These are phyloP conservation scores for Leccinum uliginosum DNA, from an alignment of 768 basidiomycete species.

Conservation along the genomic window DNA sequence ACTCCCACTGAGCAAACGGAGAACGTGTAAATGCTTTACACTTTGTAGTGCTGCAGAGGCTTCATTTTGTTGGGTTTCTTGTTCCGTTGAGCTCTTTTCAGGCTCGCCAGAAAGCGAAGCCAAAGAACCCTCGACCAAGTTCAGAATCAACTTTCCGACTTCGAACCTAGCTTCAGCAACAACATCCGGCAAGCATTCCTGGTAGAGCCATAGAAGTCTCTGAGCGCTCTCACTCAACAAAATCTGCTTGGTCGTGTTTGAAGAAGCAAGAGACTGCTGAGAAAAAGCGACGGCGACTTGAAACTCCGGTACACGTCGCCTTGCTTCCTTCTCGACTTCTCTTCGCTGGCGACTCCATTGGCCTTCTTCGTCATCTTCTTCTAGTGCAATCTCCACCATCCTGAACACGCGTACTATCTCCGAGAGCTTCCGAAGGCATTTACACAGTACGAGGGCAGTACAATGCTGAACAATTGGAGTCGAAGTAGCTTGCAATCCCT, in stretches of 20 bases:
- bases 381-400: constrained; percentile 49
- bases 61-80: constrained; percentile 9
- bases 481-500: constrained; percentile 70
- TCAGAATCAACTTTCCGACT: constrained; percentile 69
- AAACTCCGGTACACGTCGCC: constrained; percentile 79
- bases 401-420: constrained; percentile 46
- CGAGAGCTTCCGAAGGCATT: constrained; percentile 70
- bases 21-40: constrained; percentile 70
- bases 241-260: constrained; percentile 42
- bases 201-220: constrained; percentile 81
- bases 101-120: constrained; percentile 12
- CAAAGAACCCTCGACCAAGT: constrained; percentile 36
- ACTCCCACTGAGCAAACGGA: constrained; percentile 68
- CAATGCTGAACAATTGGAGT: constrained; percentile 77
- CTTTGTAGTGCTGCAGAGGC: constrained; percentile 38
- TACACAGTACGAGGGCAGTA: constrained; percentile 71
- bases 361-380: constrained; percentile 58
- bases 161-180: constrained; percentile 83
- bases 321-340: constrained; percentile 73
- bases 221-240: constrained; percentile 79
- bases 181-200: constrained; percentile 65
- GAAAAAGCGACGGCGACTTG: constrained; percentile 82
- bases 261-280: constrained; percentile 41
- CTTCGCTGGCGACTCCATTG: constrained; percentile 64
- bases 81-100: constrained; percentile 7